Evolutionary conservation across 2,329 filamentous ascomycete species (phyloP).

Genomic region (Dactylellina cionopaga): DNA sequence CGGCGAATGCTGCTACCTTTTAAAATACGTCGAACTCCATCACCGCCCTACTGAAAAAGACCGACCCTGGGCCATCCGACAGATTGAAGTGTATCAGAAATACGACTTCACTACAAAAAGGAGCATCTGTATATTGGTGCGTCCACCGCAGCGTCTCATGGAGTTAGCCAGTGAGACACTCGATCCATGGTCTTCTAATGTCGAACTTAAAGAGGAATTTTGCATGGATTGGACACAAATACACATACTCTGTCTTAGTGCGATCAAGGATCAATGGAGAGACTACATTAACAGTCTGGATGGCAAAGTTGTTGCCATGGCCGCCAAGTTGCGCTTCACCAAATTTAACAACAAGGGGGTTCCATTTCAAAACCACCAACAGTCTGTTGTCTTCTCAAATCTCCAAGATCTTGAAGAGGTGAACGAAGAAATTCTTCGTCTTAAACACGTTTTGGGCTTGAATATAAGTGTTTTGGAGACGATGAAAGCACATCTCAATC

Average conservation of each 20-base stretch:
- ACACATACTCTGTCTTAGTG: background rate
- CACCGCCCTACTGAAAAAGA: background rate
- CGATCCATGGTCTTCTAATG: background rate
- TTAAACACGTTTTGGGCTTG: background rate
- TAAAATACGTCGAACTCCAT: slow-evolving; percentile 5
- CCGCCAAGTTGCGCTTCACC: background rate
- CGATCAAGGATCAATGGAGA: slow-evolving; percentile 3
- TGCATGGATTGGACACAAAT: background rate
- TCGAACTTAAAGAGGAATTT: background rate
- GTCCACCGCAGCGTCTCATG: background rate
- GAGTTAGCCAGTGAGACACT: background rate
- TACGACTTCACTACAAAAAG: background rate
- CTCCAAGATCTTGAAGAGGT: slow-evolving; percentile 1
- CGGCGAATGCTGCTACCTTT: background rate
- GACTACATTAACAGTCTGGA: slow-evolving; percentile 10
- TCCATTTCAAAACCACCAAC: background rate
- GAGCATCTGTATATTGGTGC: background rate
- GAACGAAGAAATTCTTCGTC: background rate
- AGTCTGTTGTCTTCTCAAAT: background rate
- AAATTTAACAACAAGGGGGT: background rate
- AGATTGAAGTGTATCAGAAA: slow-evolving; percentile 1
- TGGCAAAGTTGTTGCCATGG: background rate
- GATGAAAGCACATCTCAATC: background rate
- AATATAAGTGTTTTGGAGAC: background rate
- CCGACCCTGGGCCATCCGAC: background rate